Base-by-base conservation (phyloP, 192 early-diverging fungal species). In the Funneliformis mosseae region DNA sequence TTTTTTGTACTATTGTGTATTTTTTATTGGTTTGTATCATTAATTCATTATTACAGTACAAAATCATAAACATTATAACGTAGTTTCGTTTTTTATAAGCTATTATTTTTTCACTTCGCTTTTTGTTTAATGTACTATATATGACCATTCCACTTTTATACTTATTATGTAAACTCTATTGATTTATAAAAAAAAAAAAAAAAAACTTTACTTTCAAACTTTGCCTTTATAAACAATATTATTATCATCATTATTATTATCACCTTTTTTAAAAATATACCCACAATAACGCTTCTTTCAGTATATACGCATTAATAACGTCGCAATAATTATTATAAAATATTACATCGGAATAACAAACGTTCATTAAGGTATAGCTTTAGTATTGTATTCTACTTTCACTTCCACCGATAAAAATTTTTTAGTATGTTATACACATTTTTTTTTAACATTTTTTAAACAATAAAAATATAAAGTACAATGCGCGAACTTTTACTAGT, bases 401-500 rank as follows among this genome's bases (percentile, higher is more conserved):
- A 18, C 50, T 55, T 6, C 50, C 18, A 55, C 18, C 50, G 0
- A 14, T 55, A 55, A 21, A 55, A 48, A 14, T 48, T 55, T 48
- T 48, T 55, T 55, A 5, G n/a, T n/a, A n/a, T n/a, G n/a, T n/a
- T n/a, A n/a, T n/a, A n/a, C n/a, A n/a, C n/a, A n/a, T n/a, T n/a
- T n/a, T n/a, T n/a, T n/a, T n/a, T n/a, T n/a, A n/a, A n/a, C n/a
- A n/a, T n/a, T n/a, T n/a, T n/a, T n/a, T 59, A 10, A 59, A 59
- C 18, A 59, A 59, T 16, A 16, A 59, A 59, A 59, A 1, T 59
- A 59, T 64, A 27, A 72, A n/a, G 45, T 43, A 76, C 10, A 23
- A 79, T 79, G 78, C 59, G 78, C n/a, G 78, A 79, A 50, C 70
- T 79, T 70, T 39, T 79, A 55, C 45, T 79, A 46, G 78, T 79